These are phyloP conservation scores for Aurantiochytrium sp. DNA, from an alignment of 108 stramenopile genomes.

Conservation along the genomic window DNA sequence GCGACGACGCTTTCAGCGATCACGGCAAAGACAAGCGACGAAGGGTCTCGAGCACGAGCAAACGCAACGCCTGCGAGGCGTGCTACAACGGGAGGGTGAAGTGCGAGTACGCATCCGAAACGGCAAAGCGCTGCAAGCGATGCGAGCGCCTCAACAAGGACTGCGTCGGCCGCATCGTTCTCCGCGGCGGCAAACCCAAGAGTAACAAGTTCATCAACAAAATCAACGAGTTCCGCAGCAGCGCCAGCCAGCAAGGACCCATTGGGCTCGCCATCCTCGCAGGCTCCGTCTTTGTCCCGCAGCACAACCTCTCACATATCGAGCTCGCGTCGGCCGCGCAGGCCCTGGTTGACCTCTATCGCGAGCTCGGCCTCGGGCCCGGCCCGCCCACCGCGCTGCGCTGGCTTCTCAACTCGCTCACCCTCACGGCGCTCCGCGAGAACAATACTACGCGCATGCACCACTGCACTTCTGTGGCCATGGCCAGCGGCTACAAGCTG, in stretches of 20 bases:
- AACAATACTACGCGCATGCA: background rate
- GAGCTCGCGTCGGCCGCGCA: background rate
- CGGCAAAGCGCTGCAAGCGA: background rate
- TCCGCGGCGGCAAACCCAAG: constrained; percentile 1
- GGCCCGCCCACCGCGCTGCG: background rate
- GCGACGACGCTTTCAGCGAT: background rate
- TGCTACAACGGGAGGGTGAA: constrained; percentile 13
- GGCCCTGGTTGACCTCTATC: background rate
- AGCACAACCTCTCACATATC: background rate
- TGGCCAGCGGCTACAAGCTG: background rate
- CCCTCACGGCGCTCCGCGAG: background rate
- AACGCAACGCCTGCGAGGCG: constrained; percentile 1
- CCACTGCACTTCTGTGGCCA: background rate
- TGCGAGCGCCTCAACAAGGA: constrained; percentile 11
- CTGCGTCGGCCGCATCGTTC: background rate
- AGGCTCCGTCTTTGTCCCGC: background rate
- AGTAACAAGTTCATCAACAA: background rate
- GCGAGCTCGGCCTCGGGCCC: background rate
- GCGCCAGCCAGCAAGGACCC: background rate
- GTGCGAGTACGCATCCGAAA: background rate
- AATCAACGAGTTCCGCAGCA: background rate
- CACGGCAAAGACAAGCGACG: background rate
- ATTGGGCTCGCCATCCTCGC: background rate
- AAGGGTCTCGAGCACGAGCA: background rate
- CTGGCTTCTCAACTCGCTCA: background rate